Evolutionary conservation across 2,329 filamentous ascomycete species (phyloP).

Genomic region (Stachybotrys chartarum): DNA sequence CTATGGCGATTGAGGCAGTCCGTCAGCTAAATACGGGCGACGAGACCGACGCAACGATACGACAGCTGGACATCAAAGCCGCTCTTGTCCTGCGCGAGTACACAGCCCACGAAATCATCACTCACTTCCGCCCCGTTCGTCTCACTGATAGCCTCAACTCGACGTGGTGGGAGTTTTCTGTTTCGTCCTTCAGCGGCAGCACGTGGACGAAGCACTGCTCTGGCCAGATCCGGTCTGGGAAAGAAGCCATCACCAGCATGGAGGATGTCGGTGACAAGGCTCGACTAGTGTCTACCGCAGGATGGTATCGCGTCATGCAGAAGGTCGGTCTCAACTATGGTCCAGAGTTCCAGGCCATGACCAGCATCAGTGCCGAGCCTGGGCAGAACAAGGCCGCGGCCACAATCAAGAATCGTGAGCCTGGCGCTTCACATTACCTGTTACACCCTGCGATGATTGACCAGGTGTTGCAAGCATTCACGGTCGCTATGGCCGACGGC

Average conservation of each 20-base stretch:
- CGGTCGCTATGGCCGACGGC: conserved; percentile 15
- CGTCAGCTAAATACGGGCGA: conserved; percentile 3
- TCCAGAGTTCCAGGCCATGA: conserved; percentile 19
- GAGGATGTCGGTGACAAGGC: conserved; percentile 3
- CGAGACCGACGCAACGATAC: not conserved
- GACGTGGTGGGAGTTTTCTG: conserved; percentile 22
- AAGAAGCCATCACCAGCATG: not conserved
- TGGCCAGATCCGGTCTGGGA: conserved; percentile 3
- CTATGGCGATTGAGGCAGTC: conserved; percentile 16
- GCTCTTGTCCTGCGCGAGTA: not conserved
- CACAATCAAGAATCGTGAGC: conserved; percentile 3
- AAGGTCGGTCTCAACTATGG: conserved; percentile 24
- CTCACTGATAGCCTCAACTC: conserved; percentile 15
- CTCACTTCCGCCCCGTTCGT: conserved; percentile 16
- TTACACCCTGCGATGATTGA: conserved; percentile 34
- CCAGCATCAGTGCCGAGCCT: conserved; percentile 9
- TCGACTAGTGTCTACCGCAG: conserved; percentile 10
- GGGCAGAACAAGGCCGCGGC: conserved; percentile 12
- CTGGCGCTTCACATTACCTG: conserved; percentile 16
- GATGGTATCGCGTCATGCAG: conserved; percentile 18
- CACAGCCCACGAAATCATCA: conserved; percentile 19
- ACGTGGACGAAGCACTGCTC: conserved; percentile 16
- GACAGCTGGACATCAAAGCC: not conserved
- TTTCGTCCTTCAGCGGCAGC: conserved; percentile 13
- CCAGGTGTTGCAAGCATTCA: conserved; percentile 20